Conservation (phyloP, 75 land plant genomes). For the Cunninghamia lanceolata region DNA sequence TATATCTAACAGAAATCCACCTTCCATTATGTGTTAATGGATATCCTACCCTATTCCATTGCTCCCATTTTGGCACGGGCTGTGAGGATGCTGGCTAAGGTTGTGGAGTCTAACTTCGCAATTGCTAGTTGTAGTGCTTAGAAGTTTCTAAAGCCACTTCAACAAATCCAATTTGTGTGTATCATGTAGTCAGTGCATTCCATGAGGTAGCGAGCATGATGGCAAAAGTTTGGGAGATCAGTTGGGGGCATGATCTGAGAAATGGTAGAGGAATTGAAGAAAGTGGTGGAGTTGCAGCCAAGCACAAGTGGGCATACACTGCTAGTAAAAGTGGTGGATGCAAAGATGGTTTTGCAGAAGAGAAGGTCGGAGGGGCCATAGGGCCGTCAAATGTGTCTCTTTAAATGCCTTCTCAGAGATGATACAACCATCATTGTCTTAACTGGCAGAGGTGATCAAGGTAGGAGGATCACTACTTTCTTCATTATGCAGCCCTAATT, state of each 20-base stretch:
- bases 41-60: too few relatives aligned
- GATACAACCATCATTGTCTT: constrained; percentile 38
- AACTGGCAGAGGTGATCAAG: constrained; percentile 36
- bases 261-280: constrained; percentile 37
- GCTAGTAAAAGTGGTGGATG: constrained; percentile 59
- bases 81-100: too few relatives aligned
- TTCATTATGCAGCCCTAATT: neutral
- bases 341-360: constrained; percentile 64
- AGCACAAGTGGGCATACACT: constrained; percentile 67
- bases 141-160: too few relatives aligned
- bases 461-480: neutral
- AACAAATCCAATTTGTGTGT: too few relatives aligned
- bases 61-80: too few relatives aligned
- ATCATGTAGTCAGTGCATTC: too few relatives aligned
- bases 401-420: constrained; percentile 38
- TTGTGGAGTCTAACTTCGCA: too few relatives aligned
- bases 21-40: too few relatives aligned
- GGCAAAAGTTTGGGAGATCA: too few relatives aligned
- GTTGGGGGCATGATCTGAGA: neutral
- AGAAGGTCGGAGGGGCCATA: constrained; percentile 17
- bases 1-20: too few relatives aligned
- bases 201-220: too few relatives aligned
- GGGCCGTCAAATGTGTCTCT: constrained; percentile 26
- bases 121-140: too few relatives aligned
- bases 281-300: constrained; percentile 77